Base-by-base conservation (phyloP, 2,329 filamentous ascomycete species). In the Trichoderma atrobrunneum region DNA sequence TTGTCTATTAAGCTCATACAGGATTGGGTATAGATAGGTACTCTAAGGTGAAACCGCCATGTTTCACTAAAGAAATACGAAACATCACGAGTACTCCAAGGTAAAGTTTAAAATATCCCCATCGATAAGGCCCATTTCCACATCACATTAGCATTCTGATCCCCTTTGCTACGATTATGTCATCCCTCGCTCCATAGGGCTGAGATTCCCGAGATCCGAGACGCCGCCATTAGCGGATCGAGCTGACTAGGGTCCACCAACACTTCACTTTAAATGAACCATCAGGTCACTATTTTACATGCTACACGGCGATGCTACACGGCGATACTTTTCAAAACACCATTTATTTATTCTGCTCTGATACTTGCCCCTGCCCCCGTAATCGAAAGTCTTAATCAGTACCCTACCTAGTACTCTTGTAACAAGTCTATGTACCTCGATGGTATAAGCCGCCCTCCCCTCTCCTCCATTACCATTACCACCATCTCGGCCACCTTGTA, bases 231-330 rank as follows among this genome's bases (percentile, higher is more conserved):
- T 43, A 18, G 39, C 39, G 39, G 39, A 43, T n/a, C 10, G 43
- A n/a, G 43, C 18, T 11, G 5, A 51, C 43, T 51, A 51, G 5
- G 16, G 2, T 16, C n/a, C 18, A 16, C 18, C 43, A 48, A 48
- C 43, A 51, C 3, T 43, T 43, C 16, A 43, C 39, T 43, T 10
- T 43, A 43, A 43, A n/a, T n/a, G 3, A n/a, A 43, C 39, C 3
- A 0, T 43, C 39, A n/a, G 7, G 16, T 43, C 18, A n/a, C 39
- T n/a, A 10, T 18, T n/a, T n/a, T 43, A n/a, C 2, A 7, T 43
- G 18, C 3, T n/a, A n/a, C 18, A 4, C 0, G 36, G 7, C 16
- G 16, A 18, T 43, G n/a, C 3, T n/a, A n/a, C 18, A 5, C 0
- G 39, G 7, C 16, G 16, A n/a, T 43, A 10, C 16, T 43, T 43